A percentile compares a stretch with the other conserved stretches of the same genome.
These are phyloP conservation scores for Termitomyces sp. DNA, from an alignment of 768 basidiomycete species.

Conservation along the genomic window DNA sequence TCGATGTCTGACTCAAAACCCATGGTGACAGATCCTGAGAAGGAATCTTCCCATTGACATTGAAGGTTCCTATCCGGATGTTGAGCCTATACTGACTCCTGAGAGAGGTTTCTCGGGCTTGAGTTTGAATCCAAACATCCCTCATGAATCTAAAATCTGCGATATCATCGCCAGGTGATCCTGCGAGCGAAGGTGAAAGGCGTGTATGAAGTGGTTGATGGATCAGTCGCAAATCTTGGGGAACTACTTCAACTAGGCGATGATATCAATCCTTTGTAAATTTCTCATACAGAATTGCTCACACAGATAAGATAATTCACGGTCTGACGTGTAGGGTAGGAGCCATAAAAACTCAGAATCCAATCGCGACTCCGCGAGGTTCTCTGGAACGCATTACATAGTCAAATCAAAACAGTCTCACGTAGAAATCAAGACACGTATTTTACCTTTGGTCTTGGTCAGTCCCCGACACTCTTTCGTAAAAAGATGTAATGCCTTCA, in stretches of 20 bases:
- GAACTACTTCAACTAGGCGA: constrained; percentile 32
- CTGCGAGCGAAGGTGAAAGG: constrained; percentile 59
- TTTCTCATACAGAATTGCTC: neutral
- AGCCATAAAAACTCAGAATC: constrained; percentile 41
- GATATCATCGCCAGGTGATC: constrained; percentile 54
- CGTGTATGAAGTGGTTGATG: constrained; percentile 43
- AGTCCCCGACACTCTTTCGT: constrained; percentile 54
- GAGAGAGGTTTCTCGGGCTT: constrained; percentile 31
- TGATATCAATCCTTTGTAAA: neutral
- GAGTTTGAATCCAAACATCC: constrained; percentile 56
- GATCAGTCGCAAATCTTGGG: constrained; percentile 51
- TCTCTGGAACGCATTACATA: constrained; percentile 2
- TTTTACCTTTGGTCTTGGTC: constrained; percentile 42
- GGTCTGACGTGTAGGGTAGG: constrained; percentile 32
- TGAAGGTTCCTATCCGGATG: constrained; percentile 75
- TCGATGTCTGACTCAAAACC: constrained; percentile 33
- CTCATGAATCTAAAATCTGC: constrained; percentile 53
- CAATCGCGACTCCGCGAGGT: constrained; percentile 22
- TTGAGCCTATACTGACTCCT: constrained; percentile 28
- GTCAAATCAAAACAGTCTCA: constrained; percentile 16
- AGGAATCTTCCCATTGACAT: constrained; percentile 75
- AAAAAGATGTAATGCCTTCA: constrained; percentile 39
- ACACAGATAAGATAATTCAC: constrained; percentile 4
- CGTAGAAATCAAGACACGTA: neutral
- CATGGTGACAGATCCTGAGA: constrained; percentile 68